phyloP scores from a whole-genome alignment of 163 green algal genomes.

The Scenedesmus sp. region DNA sequence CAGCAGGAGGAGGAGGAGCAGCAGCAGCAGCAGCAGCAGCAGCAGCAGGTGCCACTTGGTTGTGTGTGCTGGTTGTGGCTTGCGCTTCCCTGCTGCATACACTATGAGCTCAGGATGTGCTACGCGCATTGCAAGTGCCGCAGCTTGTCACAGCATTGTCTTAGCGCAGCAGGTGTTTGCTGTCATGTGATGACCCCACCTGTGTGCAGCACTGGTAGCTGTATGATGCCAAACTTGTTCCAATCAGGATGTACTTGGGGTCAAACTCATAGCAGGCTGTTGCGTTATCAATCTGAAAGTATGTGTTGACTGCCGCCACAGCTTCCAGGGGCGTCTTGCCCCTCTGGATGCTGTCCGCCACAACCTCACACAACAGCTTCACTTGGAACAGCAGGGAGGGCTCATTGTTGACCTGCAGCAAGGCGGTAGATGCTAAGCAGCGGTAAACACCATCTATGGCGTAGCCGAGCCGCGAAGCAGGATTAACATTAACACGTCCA shows the following conservation, averaged over 20 bases:
- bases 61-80: no score
- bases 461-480: no score
- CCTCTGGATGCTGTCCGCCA: not conserved
- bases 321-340: not conserved
- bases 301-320: not conserved
- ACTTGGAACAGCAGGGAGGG: not conserved
- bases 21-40: no score
- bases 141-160: not conserved
- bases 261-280: not conserved
- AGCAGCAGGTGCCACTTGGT: no score
- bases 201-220: conserved; percentile 37
- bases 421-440: not conserved
- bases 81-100: no score
- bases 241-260: not conserved
- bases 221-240: not conserved
- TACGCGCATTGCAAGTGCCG: not conserved
- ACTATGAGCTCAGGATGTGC: no score
- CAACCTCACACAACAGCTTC: not conserved
- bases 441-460: no score
- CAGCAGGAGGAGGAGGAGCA: no score
- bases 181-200: no score
- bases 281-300: not conserved
- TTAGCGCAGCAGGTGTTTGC: no score
- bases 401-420: not conserved
- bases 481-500: no score